Base-by-base conservation (phyloP, 176 grass and related monocot genomes). In the Metroxylon sagu region DNA sequence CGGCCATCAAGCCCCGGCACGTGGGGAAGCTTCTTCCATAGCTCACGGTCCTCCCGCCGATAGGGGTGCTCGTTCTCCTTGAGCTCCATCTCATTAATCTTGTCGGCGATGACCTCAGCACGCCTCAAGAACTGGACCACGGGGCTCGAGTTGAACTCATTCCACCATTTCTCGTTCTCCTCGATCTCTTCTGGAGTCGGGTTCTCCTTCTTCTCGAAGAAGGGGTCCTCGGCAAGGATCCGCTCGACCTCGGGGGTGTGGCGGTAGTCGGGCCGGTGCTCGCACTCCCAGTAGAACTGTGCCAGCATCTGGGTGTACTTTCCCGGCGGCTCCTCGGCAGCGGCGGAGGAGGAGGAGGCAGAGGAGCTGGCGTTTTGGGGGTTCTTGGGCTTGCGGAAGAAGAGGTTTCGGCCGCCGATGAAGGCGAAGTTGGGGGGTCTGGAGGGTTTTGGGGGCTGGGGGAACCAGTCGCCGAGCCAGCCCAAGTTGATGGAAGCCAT, bases 401-500 rank as follows among this genome's bases (percentile, higher is more conserved):
- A 62, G 18, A 73, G 5, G 29, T 55, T 73, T 5, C 59, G 59
- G 5, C 19, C 16, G 19, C 70, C 58, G 28, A 73, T 61, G 59
- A 61, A 73, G 70, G 70, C 70, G 59, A 73, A 73, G 43, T 26
- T 6, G 5, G 50, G 59, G 59, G 19, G 6, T 19, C 48, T 61
- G 29, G 70, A 62, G 26, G 70, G 58, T 16, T 68, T 66, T 0
- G 63, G 73, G 48, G 54, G 55, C 27, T 76, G 68, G 14, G 56
- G 62, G 27, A 76, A 76, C 56, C 63, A 76, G 61, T 66, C 74
- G 18, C 74, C 64, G 12, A 69, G 50, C 64, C 64, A 76, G 14
- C 58, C 58, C 64, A 76, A 50, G 64, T 76, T 76, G 74, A 76
- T 52, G 65, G 74, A 69, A 48, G 64, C 74, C 74, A 76, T 76